Evolutionary conservation across 768 basidiomycete species (phyloP).

Genomic region (Gelatoporia subvermispora): DNA sequence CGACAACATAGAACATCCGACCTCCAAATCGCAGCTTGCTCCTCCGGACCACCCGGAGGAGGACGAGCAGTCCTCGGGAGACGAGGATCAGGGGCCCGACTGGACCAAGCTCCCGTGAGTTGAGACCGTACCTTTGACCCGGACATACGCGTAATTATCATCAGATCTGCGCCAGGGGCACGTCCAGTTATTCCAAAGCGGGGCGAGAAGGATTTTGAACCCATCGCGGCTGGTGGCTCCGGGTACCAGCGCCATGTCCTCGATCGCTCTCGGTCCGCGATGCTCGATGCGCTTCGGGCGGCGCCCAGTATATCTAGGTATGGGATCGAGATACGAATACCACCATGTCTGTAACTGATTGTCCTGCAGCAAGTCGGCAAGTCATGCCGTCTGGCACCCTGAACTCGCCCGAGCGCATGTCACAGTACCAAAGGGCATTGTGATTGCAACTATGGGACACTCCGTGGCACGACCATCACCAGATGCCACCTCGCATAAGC

Average conservation of each 20-base stretch:
- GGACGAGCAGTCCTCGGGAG: constrained; percentile 49
- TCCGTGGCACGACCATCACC: constrained; percentile 52
- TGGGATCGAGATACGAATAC: constrained; percentile 15
- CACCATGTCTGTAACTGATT: constrained; percentile 1
- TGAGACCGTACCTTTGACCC: neutral
- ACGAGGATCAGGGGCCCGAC: constrained; percentile 74
- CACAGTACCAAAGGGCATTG: constrained; percentile 72
- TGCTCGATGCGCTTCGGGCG: constrained; percentile 78
- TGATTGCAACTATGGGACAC: constrained; percentile 79
- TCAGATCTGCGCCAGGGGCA: constrained; percentile 15
- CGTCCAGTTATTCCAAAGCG: constrained; percentile 87
- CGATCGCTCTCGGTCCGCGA: constrained; percentile 73
- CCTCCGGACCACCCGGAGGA: constrained; percentile 34
- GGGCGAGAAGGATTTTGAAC: constrained; percentile 98
- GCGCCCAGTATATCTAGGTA: constrained; percentile 75
- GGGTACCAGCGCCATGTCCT: constrained; percentile 79
- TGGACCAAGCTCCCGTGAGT: constrained; percentile 75
- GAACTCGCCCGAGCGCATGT: constrained; percentile 59
- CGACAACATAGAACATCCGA: constrained; percentile 49
- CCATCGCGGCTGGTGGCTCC: constrained; percentile 57
- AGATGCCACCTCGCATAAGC: constrained; percentile 32
- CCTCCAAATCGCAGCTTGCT: constrained; percentile 26
- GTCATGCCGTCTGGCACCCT: constrained; percentile 80
- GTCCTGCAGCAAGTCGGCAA: constrained; percentile 60
- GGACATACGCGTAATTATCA: neutral